Conservation (phyloP, 495 filamentous ascomycete species). For the Lentithecium fluviatile region DNA sequence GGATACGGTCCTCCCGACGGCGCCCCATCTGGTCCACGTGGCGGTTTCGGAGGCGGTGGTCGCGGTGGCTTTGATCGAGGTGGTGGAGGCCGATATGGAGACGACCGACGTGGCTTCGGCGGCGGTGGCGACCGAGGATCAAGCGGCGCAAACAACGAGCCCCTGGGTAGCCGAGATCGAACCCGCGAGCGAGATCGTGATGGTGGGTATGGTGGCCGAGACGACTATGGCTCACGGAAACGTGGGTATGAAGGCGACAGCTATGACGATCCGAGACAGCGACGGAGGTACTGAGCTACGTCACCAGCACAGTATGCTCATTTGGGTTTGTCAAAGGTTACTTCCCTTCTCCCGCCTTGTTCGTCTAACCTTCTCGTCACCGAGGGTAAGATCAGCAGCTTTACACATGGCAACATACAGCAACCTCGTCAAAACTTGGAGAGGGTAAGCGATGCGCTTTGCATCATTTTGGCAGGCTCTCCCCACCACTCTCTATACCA, state of each 20-base stretch:
- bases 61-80: constrained; percentile 50
- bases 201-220: constrained; percentile 59
- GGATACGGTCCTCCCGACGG: constrained; percentile 63
- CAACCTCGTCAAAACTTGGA: background rate
- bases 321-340: constrained; percentile 44
- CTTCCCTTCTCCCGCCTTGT: constrained; percentile 16
- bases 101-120: constrained; percentile 59
- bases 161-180: constrained; percentile 54
- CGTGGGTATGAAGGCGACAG: constrained; percentile 58
- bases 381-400: constrained; percentile 50
- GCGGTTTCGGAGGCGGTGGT: constrained; percentile 40
- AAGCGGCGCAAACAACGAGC: constrained; percentile 68
- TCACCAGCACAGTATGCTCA: constrained; percentile 1
- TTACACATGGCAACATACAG: background rate
- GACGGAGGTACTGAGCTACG: constrained; percentile 46
- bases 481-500: background rate
- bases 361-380: constrained; percentile 53
- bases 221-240: constrained; percentile 57
- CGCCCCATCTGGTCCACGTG: constrained; percentile 77
- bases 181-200: constrained; percentile 49
- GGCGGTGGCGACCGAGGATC: constrained; percentile 55
- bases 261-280: constrained; percentile 76
- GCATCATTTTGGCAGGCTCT: constrained; percentile 1
- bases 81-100: constrained; percentile 54
- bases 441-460: constrained; percentile 28